Evolutionary conservation across 768 basidiomycete genomes (phyloP).

Genomic region (Cystobasidium onofrii): DNA sequence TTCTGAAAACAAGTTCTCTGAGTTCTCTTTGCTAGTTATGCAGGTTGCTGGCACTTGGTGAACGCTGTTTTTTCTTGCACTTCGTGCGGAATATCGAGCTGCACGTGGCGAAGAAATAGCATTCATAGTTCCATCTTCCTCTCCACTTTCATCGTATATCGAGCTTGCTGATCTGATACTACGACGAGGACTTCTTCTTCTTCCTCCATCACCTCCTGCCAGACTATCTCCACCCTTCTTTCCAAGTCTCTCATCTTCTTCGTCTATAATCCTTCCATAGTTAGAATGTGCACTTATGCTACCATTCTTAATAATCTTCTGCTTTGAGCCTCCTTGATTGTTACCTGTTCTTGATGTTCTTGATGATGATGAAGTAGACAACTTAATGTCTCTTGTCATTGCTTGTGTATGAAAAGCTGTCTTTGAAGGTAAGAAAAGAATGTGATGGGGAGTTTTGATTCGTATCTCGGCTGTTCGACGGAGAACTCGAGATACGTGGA

Average conservation of each 20-base stretch:
- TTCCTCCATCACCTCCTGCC: neutral
- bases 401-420: neutral
- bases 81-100: neutral
- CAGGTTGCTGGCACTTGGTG: neutral
- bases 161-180: too few species aligned
- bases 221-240: neutral
- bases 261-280: neutral
- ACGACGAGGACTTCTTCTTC: neutral
- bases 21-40: neutral
- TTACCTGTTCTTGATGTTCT: too few species aligned
- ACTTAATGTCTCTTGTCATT: neutral
- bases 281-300: neutral
- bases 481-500: too few species aligned
- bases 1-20: neutral
- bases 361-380: constrained; percentile 1
- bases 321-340: neutral
- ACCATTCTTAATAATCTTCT: neutral
- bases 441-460: neutral
- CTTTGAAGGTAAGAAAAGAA: neutral
- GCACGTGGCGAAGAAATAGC: neutral
- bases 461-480: too few species aligned
- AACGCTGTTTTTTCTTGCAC: neutral
- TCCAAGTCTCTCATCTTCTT: neutral
- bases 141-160: neutral
- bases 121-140: neutral